Base-by-base conservation (phyloP, 2,329 filamentous ascomycete genomes). In the Diplodia scrobiculata region DNA sequence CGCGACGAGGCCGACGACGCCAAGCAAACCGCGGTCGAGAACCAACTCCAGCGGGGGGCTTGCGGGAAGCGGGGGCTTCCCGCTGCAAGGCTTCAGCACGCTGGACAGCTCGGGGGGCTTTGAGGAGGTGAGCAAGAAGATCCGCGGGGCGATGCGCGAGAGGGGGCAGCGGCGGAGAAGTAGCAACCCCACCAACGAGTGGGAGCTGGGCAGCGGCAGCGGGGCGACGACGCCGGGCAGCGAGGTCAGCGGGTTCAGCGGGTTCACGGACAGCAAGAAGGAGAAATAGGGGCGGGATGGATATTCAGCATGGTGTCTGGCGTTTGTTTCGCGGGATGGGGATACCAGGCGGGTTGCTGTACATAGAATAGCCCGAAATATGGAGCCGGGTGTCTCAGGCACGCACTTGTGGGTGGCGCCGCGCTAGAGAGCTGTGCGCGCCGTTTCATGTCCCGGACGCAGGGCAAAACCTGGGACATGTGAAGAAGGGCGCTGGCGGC, bases 81-180 rank as follows among this genome's bases (percentile, higher is more conserved):
- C 86, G 0, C 78, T 94, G 68, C 87, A 87, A 72, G 86, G 84
- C 1, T 91, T 96, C 71, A 96, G 84, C 70, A 83, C 82, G 17
- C 73, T 87, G 62, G 82, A 91, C 72, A 86, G 85, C 1, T 86
- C 87, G 55, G 89, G 87, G 58, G 87, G 89, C 1, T 86, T 97
- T 68, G 89, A 94, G 65, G 89, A 96, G 77, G 91, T 96, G 1
- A 92, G 87, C 74, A 86, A 87, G 77, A 92, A 90, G 80, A 92
- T 98, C 71, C 85, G 91, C 64, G 90, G 88, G 70, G 92, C 92
- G 4, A 96, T 98, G 91, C 82, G 84, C 71, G 89, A 92, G 76
- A 80, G 91, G n/a, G 89, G 89, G 2, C 84, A 88, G 74, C 83
- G 90, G 70, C 78, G 83, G 65, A 82, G 83, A 47, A 66, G 64